Evolutionary conservation across 129 eudicot species (phyloP).

Genomic region (Sambucus nigra): DNA sequence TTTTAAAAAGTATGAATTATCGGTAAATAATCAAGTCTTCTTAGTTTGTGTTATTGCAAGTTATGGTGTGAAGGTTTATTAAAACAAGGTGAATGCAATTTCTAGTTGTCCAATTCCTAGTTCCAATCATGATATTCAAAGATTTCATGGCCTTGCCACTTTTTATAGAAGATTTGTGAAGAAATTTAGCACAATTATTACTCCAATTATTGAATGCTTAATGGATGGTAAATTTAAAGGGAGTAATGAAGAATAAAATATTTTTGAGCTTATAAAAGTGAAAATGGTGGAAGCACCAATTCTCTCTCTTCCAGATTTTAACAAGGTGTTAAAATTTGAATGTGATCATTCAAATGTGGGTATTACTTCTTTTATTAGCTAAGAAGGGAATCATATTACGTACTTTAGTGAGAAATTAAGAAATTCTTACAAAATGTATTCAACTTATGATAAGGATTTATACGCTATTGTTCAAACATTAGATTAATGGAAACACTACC

Average conservation of each 20-base stretch:
- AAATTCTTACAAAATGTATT: not conserved
- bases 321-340: not conserved
- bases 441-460: not conserved
- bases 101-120: not conserved
- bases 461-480: not conserved
- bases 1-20: not conserved
- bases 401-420: too few species aligned
- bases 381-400: not conserved
- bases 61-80: not conserved
- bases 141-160: conserved; percentile 7
- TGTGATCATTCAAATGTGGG: not conserved
- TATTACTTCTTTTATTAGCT: not conserved
- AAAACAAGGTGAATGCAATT: not conserved
- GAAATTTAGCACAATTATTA: too few species aligned
- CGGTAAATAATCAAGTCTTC: not conserved
- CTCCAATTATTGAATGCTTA: too few species aligned
- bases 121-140: not conserved
- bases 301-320: too few species aligned
- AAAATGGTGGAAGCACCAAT: too few species aligned
- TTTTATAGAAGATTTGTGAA: too few species aligned
- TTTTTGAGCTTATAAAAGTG: too few species aligned
- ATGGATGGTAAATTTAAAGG: too few species aligned
- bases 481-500: not conserved
- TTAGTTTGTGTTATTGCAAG: not conserved
- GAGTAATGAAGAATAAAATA: not conserved